These are phyloP conservation scores for Cercophora samala DNA, from an alignment of 495 filamentous ascomycete species.

Conservation along the genomic window DNA sequence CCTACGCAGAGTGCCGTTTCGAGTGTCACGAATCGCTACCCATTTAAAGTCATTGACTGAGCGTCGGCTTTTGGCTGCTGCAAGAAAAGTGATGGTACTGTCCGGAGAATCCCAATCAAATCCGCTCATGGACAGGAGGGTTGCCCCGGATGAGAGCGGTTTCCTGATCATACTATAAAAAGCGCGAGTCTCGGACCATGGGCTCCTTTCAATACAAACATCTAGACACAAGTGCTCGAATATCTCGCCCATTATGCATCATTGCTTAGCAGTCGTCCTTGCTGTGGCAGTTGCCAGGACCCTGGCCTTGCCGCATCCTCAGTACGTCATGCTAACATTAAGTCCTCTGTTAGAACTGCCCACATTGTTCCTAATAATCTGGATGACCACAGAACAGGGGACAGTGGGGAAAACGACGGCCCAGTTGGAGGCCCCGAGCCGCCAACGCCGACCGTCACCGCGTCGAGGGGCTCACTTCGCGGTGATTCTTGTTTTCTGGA, in stretches of 20 bases:
- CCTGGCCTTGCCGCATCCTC: neutral
- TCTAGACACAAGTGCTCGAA: neutral
- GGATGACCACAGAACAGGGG: conserved; percentile 15
- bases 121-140: too few species aligned
- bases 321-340: neutral
- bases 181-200: neutral
- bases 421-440: conserved; percentile 36
- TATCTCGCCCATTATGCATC: neutral
- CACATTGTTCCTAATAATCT: neutral
- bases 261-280: neutral
- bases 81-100: too few species aligned
- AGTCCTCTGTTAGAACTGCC: neutral
- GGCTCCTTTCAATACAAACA: neutral
- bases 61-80: too few species aligned
- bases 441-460: conserved; percentile 35
- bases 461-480: conserved; percentile 33
- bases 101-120: too few species aligned
- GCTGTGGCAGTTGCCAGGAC: neutral
- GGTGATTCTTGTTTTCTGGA: conserved; percentile 38
- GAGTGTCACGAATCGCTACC: too few species aligned
- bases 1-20: too few species aligned
- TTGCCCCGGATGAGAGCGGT: neutral
- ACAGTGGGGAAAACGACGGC: conserved; percentile 35
- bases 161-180: neutral
- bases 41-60: too few species aligned